Percentiles rank a stretch among this genome's conserved stretches.
These are phyloP conservation scores for Candida ipomoeae DNA, from an alignment of 805 yeast species.

Conservation along the genomic window DNA sequence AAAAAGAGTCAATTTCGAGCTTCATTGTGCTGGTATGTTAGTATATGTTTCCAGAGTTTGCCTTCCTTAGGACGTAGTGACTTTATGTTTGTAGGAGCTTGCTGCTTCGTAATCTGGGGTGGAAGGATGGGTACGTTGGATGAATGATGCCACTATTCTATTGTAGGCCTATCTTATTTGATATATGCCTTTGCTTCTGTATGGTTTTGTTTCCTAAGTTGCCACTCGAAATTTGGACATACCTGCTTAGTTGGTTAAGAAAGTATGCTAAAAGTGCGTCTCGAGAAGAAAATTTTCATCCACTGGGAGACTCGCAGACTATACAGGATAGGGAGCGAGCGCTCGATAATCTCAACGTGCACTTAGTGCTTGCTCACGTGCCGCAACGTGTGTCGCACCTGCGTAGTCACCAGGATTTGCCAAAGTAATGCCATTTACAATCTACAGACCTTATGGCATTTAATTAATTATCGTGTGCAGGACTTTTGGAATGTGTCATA, in stretches of 20 bases:
- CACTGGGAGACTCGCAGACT: constrained; percentile 11
- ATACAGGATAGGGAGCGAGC: constrained; percentile 15
- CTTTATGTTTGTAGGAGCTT: neutral
- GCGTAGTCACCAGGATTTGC: neutral
- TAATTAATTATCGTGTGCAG: too few species aligned
- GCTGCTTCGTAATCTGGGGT: neutral
- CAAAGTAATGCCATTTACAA: neutral
- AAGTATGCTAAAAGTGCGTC: constrained; percentile 12
- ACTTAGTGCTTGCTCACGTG: constrained; percentile 1
- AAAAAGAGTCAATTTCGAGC: constrained; percentile 99
- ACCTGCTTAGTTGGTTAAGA: constrained; percentile 18
- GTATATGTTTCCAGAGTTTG: constrained; percentile 17
- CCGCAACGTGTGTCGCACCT: neutral
- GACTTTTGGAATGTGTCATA: neutral
- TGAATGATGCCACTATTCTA: neutral
- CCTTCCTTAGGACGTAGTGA: neutral
- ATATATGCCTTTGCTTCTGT: neutral
- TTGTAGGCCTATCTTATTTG: neutral
- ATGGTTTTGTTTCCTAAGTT: neutral
- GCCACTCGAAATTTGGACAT: constrained; percentile 10
- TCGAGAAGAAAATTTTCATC: constrained; percentile 18
- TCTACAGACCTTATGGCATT: neutral
- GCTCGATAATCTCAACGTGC: neutral
- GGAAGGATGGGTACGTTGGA: neutral
- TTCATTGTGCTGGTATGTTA: constrained; percentile 64